Base-by-base conservation (phyloP, 306 rosid species). In the Citrullus mucosospermus region DNA sequence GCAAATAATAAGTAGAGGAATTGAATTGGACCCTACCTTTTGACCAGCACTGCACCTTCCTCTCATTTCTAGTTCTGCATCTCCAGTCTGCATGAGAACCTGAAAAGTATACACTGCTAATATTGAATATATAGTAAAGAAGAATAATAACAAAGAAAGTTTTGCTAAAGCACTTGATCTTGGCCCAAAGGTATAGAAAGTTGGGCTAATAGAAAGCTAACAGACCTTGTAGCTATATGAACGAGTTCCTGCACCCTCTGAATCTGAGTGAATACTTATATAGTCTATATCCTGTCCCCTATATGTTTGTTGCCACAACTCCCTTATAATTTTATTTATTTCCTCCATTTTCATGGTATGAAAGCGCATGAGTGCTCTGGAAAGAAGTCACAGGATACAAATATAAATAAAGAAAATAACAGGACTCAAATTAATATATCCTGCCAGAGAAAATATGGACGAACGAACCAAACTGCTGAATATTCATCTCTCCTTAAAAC, bases 11-110 rank as follows among this genome's bases (percentile, higher is more conserved):
- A 81, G 17, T 9, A 54, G 25, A 20, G 46, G 58, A 6, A 53
- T 65, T 38, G 76, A 44, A 28, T 81, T 18, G 75, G 61, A 79
- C 39, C 67, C 65, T 63, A 89, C 98, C 92, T 95, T 95, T 86
- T 95, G 98, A 61, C 98, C 98, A 68, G 98, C 98, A 79, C 98
- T 95, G 65, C 98, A 95, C 84, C 98, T 89, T 61, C 98, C 98
- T 89, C 98, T 91, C 98, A 95, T 95, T 86, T 95, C 98, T 50
- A 92, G 84, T 79, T 95, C 98, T 5, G 97, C 91, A 84, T 95
- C 97, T 39, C 98, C 98, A 5, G 96, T 95, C 88, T 92, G 98
- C 98, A 95, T 95, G 80, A 95, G 79, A 80, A 95, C 98, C 98
- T 95, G 87, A 13, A 84, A 46, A 78, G 77, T 69, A 85, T 63